Percentiles rank a stretch among this genome's conserved stretches.
Evolutionary conservation across 2,329 filamentous ascomycete genomes (phyloP).

Genomic region (Aspergillus brunneoviolaceus): DNA sequence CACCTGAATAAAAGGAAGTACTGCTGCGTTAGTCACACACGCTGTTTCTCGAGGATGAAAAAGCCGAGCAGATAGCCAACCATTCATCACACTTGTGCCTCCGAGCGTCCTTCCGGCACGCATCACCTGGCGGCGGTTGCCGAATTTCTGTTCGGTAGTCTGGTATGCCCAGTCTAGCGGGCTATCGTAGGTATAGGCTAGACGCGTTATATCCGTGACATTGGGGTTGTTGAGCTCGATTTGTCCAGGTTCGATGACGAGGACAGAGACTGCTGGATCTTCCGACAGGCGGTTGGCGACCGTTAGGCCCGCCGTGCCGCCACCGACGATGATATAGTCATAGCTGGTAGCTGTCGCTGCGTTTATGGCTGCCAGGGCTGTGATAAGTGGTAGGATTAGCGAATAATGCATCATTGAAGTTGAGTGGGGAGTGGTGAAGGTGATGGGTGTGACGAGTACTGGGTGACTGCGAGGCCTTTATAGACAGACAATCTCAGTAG

Average conservation of each 20-base stretch:
- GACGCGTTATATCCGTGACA: slow-evolving; percentile 26
- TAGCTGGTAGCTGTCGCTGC: too few relatives aligned
- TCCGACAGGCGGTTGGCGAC: slow-evolving; percentile 22
- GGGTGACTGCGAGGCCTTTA: too few relatives aligned
- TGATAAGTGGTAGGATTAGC: too few relatives aligned
- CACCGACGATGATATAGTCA: too few relatives aligned
- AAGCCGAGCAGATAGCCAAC: slow-evolving; percentile 16
- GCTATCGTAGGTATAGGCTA: slow-evolving; percentile 29
- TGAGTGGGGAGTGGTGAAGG: too few relatives aligned
- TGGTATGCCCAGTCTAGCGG: slow-evolving; percentile 44
- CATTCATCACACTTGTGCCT: slow-evolving; percentile 47
- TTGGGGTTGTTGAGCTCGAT: slow-evolving; percentile 30
- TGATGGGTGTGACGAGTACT: too few relatives aligned
- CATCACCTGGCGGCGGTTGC: slow-evolving; percentile 28
- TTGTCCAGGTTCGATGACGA: slow-evolving; percentile 32
- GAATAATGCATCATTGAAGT: too few relatives aligned
- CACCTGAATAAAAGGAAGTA: slow-evolving; percentile 24
- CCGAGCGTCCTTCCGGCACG: slow-evolving; percentile 45
- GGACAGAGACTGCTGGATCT: slow-evolving; percentile 23
- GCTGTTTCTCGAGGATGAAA: not conserved
- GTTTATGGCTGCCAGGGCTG: too few relatives aligned
- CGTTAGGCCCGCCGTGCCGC: too few relatives aligned
- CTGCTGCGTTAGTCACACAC: not conserved
- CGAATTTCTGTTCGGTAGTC: slow-evolving; percentile 41
- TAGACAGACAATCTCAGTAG: too few relatives aligned